Evolutionary conservation across 345 rosid genomes (phyloP).

Genomic region (Noccaea caerulescens): DNA sequence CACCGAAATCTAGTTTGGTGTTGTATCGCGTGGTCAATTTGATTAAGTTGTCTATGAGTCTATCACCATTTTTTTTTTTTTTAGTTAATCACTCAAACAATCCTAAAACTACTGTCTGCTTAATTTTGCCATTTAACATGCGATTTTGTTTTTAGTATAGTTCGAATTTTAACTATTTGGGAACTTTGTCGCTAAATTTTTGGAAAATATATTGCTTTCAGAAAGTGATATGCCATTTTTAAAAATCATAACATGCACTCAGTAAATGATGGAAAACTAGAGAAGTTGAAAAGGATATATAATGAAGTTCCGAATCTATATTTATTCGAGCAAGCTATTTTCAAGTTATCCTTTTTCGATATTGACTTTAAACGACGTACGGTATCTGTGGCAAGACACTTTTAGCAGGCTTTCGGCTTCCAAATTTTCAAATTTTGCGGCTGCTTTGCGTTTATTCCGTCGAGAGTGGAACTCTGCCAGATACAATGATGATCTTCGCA

Average conservation of each 20-base stretch:
- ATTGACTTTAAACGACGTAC: slow-evolving; percentile 24
- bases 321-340: not conserved
- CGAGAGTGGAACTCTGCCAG: slow-evolving; percentile 36
- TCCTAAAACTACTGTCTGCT: no score
- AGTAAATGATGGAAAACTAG: not conserved
- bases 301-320: slow-evolving; percentile 11
- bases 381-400: slow-evolving; percentile 31
- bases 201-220: not conserved
- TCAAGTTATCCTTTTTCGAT: slow-evolving; percentile 15
- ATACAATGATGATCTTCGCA: slow-evolving; percentile 41
- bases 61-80: no score
- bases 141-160: not conserved
- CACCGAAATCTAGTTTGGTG: no score
- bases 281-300: slow-evolving; percentile 1
- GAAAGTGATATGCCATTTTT: slow-evolving; percentile 1
- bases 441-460: slow-evolving; percentile 41
- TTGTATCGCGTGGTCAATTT: no score
- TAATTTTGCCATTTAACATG: no score
- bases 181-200: not conserved
- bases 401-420: slow-evolving; percentile 43
- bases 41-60: no score
- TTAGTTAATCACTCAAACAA: no score
- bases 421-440: slow-evolving; percentile 39
- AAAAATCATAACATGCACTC: not conserved
- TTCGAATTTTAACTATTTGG: not conserved